Evolutionary conservation across 2,329 filamentous ascomycete genomes (phyloP), one percentile per base, ranked within the genome.

Genomic region (Epichloe sp.): DNA sequence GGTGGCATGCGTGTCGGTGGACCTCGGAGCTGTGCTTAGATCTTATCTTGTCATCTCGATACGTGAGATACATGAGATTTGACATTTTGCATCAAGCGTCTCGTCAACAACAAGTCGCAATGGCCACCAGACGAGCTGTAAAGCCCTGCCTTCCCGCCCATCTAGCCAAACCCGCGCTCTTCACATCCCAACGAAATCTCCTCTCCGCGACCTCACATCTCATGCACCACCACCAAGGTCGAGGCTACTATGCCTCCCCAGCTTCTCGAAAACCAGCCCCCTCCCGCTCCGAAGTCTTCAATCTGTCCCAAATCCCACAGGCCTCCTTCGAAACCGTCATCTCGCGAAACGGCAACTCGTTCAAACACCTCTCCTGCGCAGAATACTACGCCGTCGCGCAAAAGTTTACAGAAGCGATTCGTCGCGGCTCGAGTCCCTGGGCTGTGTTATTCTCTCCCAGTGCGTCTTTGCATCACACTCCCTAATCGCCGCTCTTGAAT

Each of bases 351-450:
- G 49, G 41, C 5, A 53, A 54, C 12, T 37, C 49, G 2, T 58
- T 63, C 48, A 49, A 50, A 6, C 53, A 43, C 15, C 43, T 59
- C n/a, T 56, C 57, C 1, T 48, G 60, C 5, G 52, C 55, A 2
- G 52, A 60, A 43, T 67, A 65, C 40, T 60, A 61, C 41, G 50
- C 54, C 5, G 52, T 56, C 38, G 54, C 56, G 11, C 48, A 56
- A 12, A 57, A 45, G 15, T 64, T 64, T 38, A 38, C 54, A 1
- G 52, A 57, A 2, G 57, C 59, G 3, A 49, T 63, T 44, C 50
- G 50, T 36, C 54, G 53, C 1, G 60, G 61, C 15, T 44, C 54
- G 19, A 52, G 54, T 43, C 59, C 61, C 14, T 58, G 51, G 51
- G 46, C 43, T 10, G 53, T 58, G 7, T 58, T 53, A 11, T 44